phyloP scores from a whole-genome alignment of 2,329 filamentous ascomycete genomes.

The Hirsutella rhossiliensis region DNA sequence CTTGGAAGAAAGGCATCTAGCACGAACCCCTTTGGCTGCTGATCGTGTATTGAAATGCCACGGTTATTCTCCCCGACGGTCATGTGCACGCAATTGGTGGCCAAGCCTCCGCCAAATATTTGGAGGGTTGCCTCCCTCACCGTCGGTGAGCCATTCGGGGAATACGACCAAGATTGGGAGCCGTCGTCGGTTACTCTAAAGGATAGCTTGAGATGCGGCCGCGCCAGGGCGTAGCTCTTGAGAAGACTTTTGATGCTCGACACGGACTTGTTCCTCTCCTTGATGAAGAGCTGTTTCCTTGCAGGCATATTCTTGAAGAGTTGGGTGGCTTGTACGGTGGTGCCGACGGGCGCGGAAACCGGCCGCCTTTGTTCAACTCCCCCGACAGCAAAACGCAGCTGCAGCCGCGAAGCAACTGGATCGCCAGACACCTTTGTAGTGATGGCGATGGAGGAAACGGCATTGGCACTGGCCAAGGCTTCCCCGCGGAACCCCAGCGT shows the following conservation, averaged over 20 bases:
- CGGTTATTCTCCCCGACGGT: constrained; percentile 12
- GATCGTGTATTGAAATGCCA: not conserved
- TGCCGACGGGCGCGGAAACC: constrained; percentile 50
- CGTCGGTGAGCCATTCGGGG: constrained; percentile 35
- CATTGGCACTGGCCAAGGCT: constrained; percentile 54
- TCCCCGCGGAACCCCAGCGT: constrained; percentile 69
- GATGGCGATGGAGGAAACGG: constrained; percentile 46
- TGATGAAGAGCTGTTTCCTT: constrained; percentile 44
- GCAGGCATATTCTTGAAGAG: constrained; percentile 53
- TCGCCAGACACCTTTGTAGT: constrained; percentile 54
- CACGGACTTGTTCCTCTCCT: constrained; percentile 44
- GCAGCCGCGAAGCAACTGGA: constrained; percentile 39
- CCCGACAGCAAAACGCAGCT: constrained; percentile 22
- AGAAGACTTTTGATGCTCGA: constrained; percentile 47
- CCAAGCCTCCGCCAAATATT: constrained; percentile 45
- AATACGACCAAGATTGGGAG: constrained; percentile 46
- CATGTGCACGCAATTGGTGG: constrained; percentile 38
- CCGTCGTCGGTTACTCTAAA: constrained; percentile 47
- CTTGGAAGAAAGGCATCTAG: constrained; percentile 49
- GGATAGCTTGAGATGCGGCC: constrained; percentile 47
- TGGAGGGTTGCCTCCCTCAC: constrained; percentile 49
- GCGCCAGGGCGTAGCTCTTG: constrained; percentile 52
- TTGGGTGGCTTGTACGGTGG: constrained; percentile 47
- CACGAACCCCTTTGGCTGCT: constrained; percentile 12
- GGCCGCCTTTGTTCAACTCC: constrained; percentile 18